Evolutionary conservation across 2,329 filamentous ascomycete species (phyloP).

Genomic region (Xylaria sp.): DNA sequence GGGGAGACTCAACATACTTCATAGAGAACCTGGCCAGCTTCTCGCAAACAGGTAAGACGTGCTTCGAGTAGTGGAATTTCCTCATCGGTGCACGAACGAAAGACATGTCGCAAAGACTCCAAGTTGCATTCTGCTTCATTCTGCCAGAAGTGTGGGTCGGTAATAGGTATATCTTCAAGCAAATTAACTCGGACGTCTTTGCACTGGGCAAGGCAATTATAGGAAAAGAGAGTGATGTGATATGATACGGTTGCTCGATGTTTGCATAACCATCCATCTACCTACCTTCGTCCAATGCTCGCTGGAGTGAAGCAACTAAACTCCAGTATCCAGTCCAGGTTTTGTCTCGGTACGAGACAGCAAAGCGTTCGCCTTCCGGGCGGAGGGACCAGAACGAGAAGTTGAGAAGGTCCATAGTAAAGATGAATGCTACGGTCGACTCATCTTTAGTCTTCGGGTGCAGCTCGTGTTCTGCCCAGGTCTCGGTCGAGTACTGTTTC

Average conservation of each 20-base stretch:
- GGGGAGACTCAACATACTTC: conserved; percentile 58
- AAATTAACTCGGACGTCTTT: conserved; percentile 33
- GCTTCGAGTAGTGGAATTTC: conserved; percentile 84
- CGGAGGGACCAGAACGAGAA: conserved; percentile 94
- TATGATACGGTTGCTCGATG: background rate
- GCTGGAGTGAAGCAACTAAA: conserved; percentile 82
- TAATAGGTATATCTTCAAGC: conserved; percentile 78
- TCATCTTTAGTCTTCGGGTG: conserved; percentile 86
- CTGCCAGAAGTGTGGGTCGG: conserved; percentile 84
- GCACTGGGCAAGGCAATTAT: conserved; percentile 12
- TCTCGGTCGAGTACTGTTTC: conserved; percentile 80
- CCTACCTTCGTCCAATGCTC: conserved; percentile 85
- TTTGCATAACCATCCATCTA: conserved; percentile 11
- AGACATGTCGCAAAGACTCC: conserved; percentile 75
- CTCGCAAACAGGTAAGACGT: conserved; percentile 77
- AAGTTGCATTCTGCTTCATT: conserved; percentile 77
- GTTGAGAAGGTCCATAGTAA: conserved; percentile 95
- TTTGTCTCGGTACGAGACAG: conserved; percentile 79
- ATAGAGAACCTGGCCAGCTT: conserved; percentile 80
- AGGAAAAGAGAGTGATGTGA: conserved; percentile 30
- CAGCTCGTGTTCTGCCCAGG: conserved; percentile 87
- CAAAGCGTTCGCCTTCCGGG: conserved; percentile 74
- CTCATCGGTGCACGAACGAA: conserved; percentile 85
- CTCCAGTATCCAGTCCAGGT: conserved; percentile 96
- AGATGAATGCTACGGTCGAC: conserved; percentile 86